Evolutionary conservation across 1,284 basidiomycete genomes (phyloP), one percentile per base, ranked within the genome.

Genomic region (Blastosporella zonata): DNA sequence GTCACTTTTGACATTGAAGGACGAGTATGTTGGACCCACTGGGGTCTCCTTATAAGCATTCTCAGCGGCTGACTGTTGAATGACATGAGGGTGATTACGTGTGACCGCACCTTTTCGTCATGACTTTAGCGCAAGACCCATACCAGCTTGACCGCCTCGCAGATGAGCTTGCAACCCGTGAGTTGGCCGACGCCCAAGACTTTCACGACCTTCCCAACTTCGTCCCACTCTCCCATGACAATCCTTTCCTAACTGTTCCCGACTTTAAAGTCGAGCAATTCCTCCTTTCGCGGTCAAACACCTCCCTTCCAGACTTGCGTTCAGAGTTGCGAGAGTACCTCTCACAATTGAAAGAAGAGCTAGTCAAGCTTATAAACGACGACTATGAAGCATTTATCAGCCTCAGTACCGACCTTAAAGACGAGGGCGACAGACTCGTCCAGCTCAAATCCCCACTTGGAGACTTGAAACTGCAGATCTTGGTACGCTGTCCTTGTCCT

Each of bases 361-460:
- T 99, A 23, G 92, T 97, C 23, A 85, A 84, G 62, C 82, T 98
- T 62, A 97, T 99, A 67, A 97, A 99, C 66, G 88, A 94, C 61
- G 95, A 98, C 69, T 98, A 98, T 67, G 93, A 94, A 66, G 94
- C 94, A 37, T 98, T 98, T 66, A 97, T 99, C 57, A 93, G 90
- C 57, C 75, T 99, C 20, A 95, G 94, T 55, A 94, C 90, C 1
- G 91, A 94, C 57, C 65, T 97, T 55, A 77, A 84, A 52, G 91
- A 88, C 25, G 93, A 97, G 66, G 90, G 90, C 1, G 73, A 74
- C 39, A 75, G 90, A 53, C 64, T 95, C 58, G 76, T 80, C 54
- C 72, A 77, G 46, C 65, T 96, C 46, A 80, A 83, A 59, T 64
- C 65, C 28, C 93, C 93, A 1, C 62, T 96, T 40, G 68, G 62